A percentile compares a stretch with the other conserved stretches of the same genome.
phyloP scores from a whole-genome alignment of 805 yeast genomes.

The Helenozyma baotianmanensis region DNA sequence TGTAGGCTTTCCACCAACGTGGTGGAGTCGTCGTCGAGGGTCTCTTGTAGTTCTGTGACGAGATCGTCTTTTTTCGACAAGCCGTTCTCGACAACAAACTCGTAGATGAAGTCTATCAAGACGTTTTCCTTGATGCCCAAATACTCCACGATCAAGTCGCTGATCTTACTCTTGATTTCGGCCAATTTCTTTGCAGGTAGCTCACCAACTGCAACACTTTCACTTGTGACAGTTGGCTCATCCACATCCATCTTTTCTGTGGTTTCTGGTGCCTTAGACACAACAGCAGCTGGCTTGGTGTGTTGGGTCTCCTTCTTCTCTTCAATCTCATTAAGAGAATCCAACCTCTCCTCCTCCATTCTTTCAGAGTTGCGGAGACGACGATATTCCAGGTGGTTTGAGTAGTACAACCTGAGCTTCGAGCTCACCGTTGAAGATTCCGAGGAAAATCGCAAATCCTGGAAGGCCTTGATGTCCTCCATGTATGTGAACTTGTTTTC shows the following conservation, averaged over 20 bases:
- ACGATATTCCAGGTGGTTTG: slow-evolving; percentile 41
- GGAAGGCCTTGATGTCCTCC: slow-evolving; percentile 26
- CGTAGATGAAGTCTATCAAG: slow-evolving; percentile 40
- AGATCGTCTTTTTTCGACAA: slow-evolving; percentile 31
- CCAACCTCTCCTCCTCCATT: slow-evolving; percentile 41
- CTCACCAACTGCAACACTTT: slow-evolving; percentile 7
- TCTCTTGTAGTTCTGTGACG: slow-evolving; percentile 44
- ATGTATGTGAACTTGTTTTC: slow-evolving; percentile 32
- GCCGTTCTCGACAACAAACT: slow-evolving; percentile 28
- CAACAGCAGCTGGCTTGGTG: too few relatives aligned
- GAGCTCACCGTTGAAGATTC: slow-evolving; percentile 2
- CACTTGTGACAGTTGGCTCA: too few relatives aligned
- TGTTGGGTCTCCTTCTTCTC: slow-evolving; percentile 1
- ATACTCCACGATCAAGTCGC: slow-evolving; percentile 45
- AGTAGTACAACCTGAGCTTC: slow-evolving; percentile 27
- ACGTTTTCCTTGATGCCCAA: slow-evolving; percentile 52
- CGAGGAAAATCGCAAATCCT: slow-evolving; percentile 19
- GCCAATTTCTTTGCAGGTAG: slow-evolving; percentile 13
- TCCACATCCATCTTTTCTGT: too few relatives aligned
- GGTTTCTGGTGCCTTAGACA: slow-evolving; percentile 3
- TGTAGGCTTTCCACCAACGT: slow-evolving; percentile 36
- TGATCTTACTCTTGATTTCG: slow-evolving; percentile 31
- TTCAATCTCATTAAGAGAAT: slow-evolving; percentile 15
- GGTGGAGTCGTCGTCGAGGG: slow-evolving; percentile 46
- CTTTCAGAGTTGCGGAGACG: slow-evolving; percentile 33